These are phyloP conservation scores for Magnaporthiopsis incrustans DNA, from an alignment of 2,329 filamentous ascomycete genomes.

Conservation along the genomic window DNA sequence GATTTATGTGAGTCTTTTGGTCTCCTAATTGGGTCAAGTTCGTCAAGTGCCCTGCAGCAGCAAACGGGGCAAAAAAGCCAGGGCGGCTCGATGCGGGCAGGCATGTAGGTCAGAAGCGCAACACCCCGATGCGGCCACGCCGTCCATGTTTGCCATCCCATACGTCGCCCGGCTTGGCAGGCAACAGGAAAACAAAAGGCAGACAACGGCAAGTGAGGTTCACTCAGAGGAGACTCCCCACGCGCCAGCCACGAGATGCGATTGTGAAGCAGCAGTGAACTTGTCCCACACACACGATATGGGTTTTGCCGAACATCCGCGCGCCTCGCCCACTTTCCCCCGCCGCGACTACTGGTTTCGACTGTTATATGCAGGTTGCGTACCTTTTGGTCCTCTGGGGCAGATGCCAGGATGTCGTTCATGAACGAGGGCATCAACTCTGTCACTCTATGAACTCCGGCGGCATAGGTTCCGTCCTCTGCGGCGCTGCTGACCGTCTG, in stretches of 20 bases:
- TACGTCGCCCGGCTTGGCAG: not conserved
- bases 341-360: slow-evolving; percentile 1
- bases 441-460: slow-evolving; percentile 92
- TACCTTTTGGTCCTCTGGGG: slow-evolving; percentile 96
- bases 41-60: not conserved
- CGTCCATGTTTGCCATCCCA: slow-evolving; percentile 1
- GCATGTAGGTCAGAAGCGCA: not conserved
- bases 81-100: not conserved
- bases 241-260: not conserved
- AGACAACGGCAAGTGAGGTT: not conserved
- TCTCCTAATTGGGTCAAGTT: not conserved
- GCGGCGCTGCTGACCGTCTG: slow-evolving; percentile 75
- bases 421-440: slow-evolving; percentile 90
- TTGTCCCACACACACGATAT: not conserved
- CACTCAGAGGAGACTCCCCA: not conserved
- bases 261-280: not conserved
- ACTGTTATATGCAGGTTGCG: slow-evolving; percentile 34
- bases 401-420: slow-evolving; percentile 85
- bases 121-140: not conserved
- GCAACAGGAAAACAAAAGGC: not conserved
- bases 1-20: not conserved
- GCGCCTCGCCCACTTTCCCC: not conserved
- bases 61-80: slow-evolving; percentile 7
- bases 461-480: slow-evolving; percentile 85
- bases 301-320: not conserved